Base-by-base conservation (phyloP, 1,284 basidiomycete species). In the Puccinia novopanici region DNA sequence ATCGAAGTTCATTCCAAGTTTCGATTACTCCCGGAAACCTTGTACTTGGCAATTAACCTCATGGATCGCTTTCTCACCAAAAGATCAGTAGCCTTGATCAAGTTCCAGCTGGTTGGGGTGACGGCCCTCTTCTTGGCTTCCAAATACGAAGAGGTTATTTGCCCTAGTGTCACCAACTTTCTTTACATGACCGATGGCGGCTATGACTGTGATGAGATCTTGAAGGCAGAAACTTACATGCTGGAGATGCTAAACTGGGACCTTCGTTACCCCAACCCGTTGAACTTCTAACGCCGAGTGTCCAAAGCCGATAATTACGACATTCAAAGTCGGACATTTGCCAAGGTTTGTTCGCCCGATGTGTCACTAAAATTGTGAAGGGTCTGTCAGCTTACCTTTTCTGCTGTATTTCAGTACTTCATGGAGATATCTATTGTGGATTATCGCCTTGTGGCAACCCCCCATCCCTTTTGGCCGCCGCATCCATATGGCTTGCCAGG, bases 291-390 rank as follows among this genome's bases (percentile, higher is more conserved):
- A 75, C 89, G 95, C 52, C 89, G 95, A 68, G 91, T 95, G 81
- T 95, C 93, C 87, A 99, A 98, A 87, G 97, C 96, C 3, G 97
- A 99, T 84, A 92, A 93, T 81, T 98, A 96, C 86, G 93, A 98
- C 84, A 90, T 94, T 76, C 92, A 95, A 85, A 92, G 91, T 37
- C 89, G 95, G 80, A 98, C 95, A 0, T 89, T 98, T 13, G 95
- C 91, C 74, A 99, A 98, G 83, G 82, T 82, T 34, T 3, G 65
- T 52, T 24, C 13, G 10, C 15, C 15, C 45, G n/a, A n/a, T n/a
- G n/a, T n/a, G n/a, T n/a, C n/a, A n/a, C n/a, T n/a, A 27, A 27
- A 22, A 10, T 52, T 54, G 27, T 24, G 9, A 27, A 27, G 4
- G 19, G 52, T 8, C 30, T 10, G 10, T 63, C 54, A 8, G 27